Base-by-base conservation (phyloP, 2,329 filamentous ascomycete genomes). In the Hymenoscyphus salicellus region DNA sequence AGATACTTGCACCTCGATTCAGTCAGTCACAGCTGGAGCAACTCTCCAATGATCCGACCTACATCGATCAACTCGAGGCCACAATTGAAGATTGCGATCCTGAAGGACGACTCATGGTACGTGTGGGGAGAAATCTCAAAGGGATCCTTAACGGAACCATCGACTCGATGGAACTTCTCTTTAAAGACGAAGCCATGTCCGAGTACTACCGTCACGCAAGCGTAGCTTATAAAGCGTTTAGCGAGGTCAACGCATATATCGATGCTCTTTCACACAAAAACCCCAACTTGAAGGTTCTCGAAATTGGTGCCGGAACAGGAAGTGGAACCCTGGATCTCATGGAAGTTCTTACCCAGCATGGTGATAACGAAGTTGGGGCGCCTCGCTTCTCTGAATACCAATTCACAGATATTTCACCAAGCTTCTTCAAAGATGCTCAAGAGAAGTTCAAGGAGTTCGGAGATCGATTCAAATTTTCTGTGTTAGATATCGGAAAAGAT, bases 401-500 rank as follows among this genome's bases (percentile, higher is more conserved):
- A 16, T 73, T 66, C 57, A 73, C 72, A 5, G 72, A 74, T 63
- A 67, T 72, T 26, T 72, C 71, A 2, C 56, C 67, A 1, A 68
- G 68, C 5, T 73, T 78, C 65, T 79, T 79, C 59, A 68, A 71
- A 55, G 63, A 65, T 14, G 76, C 76, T 5, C 69, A 70, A 61
- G 69, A 73, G n/a, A 66, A 69, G 52, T 79, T 75, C 66, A 70
- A 72, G 28, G 64, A 70, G 8, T 72, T 71, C 62, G 59, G 58
- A 2, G 65, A 61, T 17, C 26, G 63, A 20, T 71, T 78, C 64
- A 66, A 68, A 8, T 79, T 71, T 65, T 68, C 66, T 61, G 71
- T 71, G 14, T 70, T 79, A 3, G 73, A 79, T 65, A 75, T 78
- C 36, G 71, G 73, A 36, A 64, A 71, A 32, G 72, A 76, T 38